phyloP scores from a whole-genome alignment of 495 filamentous ascomycete species.

The Lophiostoma macrostomum region DNA sequence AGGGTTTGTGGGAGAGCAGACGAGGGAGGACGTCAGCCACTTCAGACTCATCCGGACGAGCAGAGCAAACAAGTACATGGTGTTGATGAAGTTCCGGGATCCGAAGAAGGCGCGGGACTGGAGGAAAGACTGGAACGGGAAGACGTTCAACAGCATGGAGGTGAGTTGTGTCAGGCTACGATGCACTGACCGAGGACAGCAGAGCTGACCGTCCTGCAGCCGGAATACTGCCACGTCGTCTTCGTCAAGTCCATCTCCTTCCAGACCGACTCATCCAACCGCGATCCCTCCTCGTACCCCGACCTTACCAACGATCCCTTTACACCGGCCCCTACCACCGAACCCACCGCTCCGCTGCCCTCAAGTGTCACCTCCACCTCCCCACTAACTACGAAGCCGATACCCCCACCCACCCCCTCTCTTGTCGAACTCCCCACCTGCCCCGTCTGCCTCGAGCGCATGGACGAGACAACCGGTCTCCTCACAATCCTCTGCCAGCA shows the following conservation, averaged over 20 bases:
- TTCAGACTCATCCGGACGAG: slow-evolving; percentile 93
- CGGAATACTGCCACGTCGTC: slow-evolving; percentile 93
- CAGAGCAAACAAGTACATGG: slow-evolving; percentile 88
- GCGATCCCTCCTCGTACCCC: slow-evolving; percentile 49
- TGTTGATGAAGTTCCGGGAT: slow-evolving; percentile 91
- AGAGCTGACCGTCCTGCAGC: slow-evolving; percentile 48
- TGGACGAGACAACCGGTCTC: slow-evolving; percentile 94
- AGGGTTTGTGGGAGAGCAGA: slow-evolving; percentile 88
- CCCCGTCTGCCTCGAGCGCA: slow-evolving; percentile 93
- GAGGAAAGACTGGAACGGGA: slow-evolving; percentile 88
- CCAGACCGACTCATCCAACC: slow-evolving; percentile 45
- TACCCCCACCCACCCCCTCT: slow-evolving; percentile 86
- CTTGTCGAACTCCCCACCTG: slow-evolving; percentile 92
- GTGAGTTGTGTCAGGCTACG: slow-evolving; percentile 49
- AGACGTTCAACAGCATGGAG: slow-evolving; percentile 91
- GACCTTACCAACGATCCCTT: slow-evolving; percentile 65
- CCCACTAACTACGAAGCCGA: slow-evolving; percentile 68
- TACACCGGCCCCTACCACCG: slow-evolving; percentile 43
- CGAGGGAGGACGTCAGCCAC: slow-evolving; percentile 84
- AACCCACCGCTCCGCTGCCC: slow-evolving; percentile 35
- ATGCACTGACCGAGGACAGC: not conserved
- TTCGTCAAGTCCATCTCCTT: slow-evolving; percentile 90
- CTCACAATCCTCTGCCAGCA: slow-evolving; percentile 97
- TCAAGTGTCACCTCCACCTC: slow-evolving; percentile 42
- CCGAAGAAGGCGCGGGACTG: slow-evolving; percentile 70